phyloP scores from a whole-genome alignment of 1,284 basidiomycete genomes.

The Puccinia triticina region DNA sequence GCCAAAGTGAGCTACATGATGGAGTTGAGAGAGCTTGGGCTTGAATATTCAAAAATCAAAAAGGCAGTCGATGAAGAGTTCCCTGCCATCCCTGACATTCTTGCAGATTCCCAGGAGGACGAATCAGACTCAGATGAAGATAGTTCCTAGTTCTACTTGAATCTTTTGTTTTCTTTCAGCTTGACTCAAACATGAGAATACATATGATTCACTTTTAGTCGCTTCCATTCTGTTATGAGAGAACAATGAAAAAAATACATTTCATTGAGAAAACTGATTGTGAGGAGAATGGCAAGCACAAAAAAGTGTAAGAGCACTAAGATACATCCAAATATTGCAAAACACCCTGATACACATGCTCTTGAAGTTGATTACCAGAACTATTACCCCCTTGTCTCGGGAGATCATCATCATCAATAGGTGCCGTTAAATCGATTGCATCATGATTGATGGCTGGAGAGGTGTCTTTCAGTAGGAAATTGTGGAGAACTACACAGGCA shows the following conservation, averaged over 20 bases:
- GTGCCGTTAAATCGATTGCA: background rate
- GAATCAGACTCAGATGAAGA: background rate
- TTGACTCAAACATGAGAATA: too few relatives aligned
- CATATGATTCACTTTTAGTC: too few relatives aligned
- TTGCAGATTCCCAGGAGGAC: too few relatives aligned
- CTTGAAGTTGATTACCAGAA: background rate
- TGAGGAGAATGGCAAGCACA: background rate
- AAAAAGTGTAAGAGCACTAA: background rate
- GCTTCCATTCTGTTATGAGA: too few relatives aligned
- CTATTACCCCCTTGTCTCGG: background rate
- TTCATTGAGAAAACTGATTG: too few relatives aligned
- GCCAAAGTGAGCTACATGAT: background rate
- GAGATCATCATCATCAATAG: background rate
- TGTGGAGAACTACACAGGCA: constrained; percentile 23
- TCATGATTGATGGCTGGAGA: background rate
- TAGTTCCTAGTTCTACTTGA: background rate
- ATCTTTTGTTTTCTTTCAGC: too few relatives aligned
- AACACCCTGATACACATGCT: background rate
- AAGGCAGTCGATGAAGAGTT: background rate
- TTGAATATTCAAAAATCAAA: background rate
- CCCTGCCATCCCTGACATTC: background rate
- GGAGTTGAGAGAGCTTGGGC: background rate
- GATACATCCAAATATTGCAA: background rate
- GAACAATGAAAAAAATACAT: too few relatives aligned
- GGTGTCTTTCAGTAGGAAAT: background rate